Percentiles rank a stretch among this genome's conserved stretches.
Evolutionary conservation across 2,329 filamentous ascomycete species (phyloP).

Genomic region (Xylaria arbuscula): DNA sequence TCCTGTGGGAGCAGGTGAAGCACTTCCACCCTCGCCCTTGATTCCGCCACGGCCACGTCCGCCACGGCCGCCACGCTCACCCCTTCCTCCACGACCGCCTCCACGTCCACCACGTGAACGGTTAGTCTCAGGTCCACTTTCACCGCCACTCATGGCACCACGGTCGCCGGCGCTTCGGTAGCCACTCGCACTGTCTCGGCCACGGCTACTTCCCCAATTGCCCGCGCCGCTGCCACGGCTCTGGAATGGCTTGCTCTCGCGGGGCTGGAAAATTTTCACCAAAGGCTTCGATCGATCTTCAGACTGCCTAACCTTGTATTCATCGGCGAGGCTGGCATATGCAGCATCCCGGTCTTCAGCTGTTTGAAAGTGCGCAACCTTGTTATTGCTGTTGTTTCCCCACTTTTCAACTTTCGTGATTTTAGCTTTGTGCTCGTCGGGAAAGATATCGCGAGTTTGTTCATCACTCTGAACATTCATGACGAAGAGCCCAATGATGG

Average conservation of each 20-base stretch:
- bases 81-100: constrained; percentile 67
- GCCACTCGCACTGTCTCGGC: constrained; percentile 73
- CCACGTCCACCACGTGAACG: constrained; percentile 66
- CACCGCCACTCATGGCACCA: constrained; percentile 70
- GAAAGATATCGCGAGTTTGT: constrained; percentile 82
- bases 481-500: constrained; percentile 87
- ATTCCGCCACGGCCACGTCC: constrained; percentile 56
- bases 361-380: constrained; percentile 86
- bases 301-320: constrained; percentile 77
- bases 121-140: constrained; percentile 72
- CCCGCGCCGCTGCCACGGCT: constrained; percentile 71
- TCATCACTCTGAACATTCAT: constrained; percentile 87
- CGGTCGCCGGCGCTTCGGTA: constrained; percentile 88
- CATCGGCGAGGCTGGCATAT: constrained; percentile 77
- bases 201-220: constrained; percentile 73
- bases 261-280: constrained; percentile 84
- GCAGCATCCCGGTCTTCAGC: constrained; percentile 83
- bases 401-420: constrained; percentile 83
- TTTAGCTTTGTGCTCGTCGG: constrained; percentile 84
- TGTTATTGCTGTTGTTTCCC: constrained; percentile 74
- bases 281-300: constrained; percentile 82
- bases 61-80: constrained; percentile 67
- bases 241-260: constrained; percentile 65
- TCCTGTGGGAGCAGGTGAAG: constrained; percentile 65
- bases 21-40: constrained; percentile 68